phyloP scores from a whole-genome alignment of 495 filamentous ascomycete species.

The Geopyxis carbonaria region DNA sequence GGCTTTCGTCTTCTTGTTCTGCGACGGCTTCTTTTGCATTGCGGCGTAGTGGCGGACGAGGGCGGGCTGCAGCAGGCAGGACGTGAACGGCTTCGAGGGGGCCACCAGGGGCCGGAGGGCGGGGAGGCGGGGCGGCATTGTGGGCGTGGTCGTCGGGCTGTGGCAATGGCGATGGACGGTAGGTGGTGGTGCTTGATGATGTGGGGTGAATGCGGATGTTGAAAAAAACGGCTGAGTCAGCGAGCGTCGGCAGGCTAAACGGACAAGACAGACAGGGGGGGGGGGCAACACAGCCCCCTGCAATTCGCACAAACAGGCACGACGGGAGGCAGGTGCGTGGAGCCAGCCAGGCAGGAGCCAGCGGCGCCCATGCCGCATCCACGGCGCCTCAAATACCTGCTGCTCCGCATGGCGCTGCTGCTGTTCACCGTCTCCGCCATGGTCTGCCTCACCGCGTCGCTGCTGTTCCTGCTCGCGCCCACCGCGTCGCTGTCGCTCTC shows the following conservation, averaged over 20 bases:
- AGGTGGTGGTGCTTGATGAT: not conserved
- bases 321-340: not conserved
- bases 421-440: constrained; percentile 18
- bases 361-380: constrained; percentile 7
- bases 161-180: no score
- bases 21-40: constrained; percentile 30
- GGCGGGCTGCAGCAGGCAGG: constrained; percentile 1
- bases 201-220: no score
- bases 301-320: no score
- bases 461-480: constrained; percentile 19
- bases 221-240: no score
- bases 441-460: constrained; percentile 19
- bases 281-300: no score
- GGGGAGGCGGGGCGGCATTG: constrained; percentile 5
- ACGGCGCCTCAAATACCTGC: constrained; percentile 15
- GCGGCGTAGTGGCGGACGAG: constrained; percentile 8
- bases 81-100: not conserved
- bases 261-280: no score
- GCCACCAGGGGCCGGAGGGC: constrained; percentile 1
- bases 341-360: not conserved
- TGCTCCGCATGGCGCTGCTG: constrained; percentile 20
- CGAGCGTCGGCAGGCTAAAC: no score
- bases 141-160: not conserved
- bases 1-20: constrained; percentile 44
- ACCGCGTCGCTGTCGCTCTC: constrained; percentile 18